A percentile compares a stretch with the other conserved stretches of the same genome.
Evolutionary conservation across 352 stramenopile genomes (phyloP).

Genomic region (Thraustochytrium striatum): DNA sequence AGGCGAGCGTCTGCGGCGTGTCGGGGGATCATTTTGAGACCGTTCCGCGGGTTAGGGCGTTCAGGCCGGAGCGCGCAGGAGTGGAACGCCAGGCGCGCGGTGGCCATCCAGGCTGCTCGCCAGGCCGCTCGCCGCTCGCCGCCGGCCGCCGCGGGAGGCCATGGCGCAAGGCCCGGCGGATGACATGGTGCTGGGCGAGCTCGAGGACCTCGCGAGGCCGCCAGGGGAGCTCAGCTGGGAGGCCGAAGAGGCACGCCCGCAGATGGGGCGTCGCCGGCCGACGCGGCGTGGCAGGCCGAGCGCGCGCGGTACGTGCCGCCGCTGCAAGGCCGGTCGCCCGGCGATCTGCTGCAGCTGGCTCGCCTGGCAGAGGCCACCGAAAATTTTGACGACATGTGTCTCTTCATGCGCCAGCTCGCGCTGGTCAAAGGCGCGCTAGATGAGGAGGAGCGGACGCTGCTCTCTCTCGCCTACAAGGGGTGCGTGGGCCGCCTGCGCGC

Average conservation of each 20-base stretch:
- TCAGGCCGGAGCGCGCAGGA: too few relatives aligned
- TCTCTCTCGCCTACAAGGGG: slow-evolving; percentile 57
- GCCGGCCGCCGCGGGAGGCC: too few relatives aligned
- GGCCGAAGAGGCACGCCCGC: too few relatives aligned
- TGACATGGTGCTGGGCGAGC: neutral
- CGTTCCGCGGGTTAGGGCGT: too few relatives aligned
- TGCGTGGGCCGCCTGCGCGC: slow-evolving; percentile 51
- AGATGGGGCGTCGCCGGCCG: too few relatives aligned
- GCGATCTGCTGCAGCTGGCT: neutral
- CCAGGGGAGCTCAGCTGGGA: too few relatives aligned
- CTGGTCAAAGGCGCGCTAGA: neutral
- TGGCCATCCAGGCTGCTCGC: neutral
- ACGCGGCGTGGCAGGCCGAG: neutral
- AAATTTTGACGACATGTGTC: slow-evolving; percentile 44
- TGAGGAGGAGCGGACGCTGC: slow-evolving; percentile 56
- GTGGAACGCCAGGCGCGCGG: neutral
- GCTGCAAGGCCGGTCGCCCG: neutral
- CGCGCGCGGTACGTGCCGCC: neutral
- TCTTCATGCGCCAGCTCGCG: slow-evolving; percentile 24
- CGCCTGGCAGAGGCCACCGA: slow-evolving; percentile 1
- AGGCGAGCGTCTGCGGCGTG: too few relatives aligned
- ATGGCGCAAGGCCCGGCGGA: neutral
- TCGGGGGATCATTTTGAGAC: too few relatives aligned
- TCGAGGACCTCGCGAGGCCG: neutral
- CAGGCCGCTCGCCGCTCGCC: neutral